These are phyloP conservation scores for Populus hybrid DNA, from an alignment of 441 rosid genomes.

Conservation along the genomic window DNA sequence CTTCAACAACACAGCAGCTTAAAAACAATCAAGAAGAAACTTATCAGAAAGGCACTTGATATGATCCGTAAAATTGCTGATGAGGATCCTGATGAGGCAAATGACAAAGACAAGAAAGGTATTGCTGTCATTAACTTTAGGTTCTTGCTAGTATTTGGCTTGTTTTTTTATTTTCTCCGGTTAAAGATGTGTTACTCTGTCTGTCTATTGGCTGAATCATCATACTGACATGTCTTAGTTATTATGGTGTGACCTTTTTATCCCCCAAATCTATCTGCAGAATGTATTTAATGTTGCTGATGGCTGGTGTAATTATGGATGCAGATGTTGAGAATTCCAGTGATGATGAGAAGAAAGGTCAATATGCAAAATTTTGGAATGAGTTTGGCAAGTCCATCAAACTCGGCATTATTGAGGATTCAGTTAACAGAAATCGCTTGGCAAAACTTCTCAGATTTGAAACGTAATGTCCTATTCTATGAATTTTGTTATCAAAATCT, in stretches of 20 bases:
- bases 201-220: too few species aligned
- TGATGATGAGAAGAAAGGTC: slow-evolving; percentile 83
- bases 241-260: neutral
- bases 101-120: slow-evolving; percentile 78
- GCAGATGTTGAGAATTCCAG: slow-evolving; percentile 63
- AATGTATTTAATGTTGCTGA: slow-evolving; percentile 8
- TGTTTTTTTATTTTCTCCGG: neutral
- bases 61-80: slow-evolving; percentile 88
- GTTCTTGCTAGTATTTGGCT: neutral
- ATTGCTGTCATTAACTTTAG: slow-evolving; percentile 3
- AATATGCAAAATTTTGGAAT: slow-evolving; percentile 84
- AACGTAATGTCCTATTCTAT: slow-evolving; percentile 44
- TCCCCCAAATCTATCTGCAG: neutral
- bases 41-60: slow-evolving; percentile 91
- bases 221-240: neutral
- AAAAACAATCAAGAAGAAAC: slow-evolving; percentile 95
- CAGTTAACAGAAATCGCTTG: slow-evolving; percentile 81
- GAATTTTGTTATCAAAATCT: neutral
- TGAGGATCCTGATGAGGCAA: slow-evolving; percentile 85
- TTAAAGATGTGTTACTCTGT: too few species aligned
- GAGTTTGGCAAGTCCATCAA: slow-evolving; percentile 93
- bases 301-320: neutral
- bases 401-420: slow-evolving; percentile 92
- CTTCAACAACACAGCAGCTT: slow-evolving; percentile 92
- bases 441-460: slow-evolving; percentile 92